phyloP scores from a whole-genome alignment of 257 asterid species.

The Vinca minor region DNA sequence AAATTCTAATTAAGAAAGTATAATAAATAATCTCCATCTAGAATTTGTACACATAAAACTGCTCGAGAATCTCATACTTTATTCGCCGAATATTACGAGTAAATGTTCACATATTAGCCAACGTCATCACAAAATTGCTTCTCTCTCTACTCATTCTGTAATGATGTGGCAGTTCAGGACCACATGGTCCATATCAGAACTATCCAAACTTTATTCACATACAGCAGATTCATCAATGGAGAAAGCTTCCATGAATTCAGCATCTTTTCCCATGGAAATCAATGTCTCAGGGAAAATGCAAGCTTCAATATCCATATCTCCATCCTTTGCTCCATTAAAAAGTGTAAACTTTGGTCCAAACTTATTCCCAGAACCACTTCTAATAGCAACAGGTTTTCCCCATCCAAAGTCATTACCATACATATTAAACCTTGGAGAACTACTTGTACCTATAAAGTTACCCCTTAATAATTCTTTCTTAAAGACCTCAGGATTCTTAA shows the following conservation, averaged over 20 bases:
- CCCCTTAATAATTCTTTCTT: background rate
- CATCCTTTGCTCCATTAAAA: conserved; percentile 25
- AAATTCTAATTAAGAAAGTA: too few relatives aligned
- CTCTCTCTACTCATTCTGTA: too few relatives aligned
- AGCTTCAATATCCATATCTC: conserved; percentile 45
- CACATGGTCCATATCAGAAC: too few relatives aligned
- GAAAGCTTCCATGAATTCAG: conserved; percentile 31
- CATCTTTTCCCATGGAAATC: conserved; percentile 25
- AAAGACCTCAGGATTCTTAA: conserved; percentile 21
- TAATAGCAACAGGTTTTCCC: conserved; percentile 42
- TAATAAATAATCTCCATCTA: too few relatives aligned
- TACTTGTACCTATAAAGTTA: conserved; percentile 19
- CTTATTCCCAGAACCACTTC: conserved; percentile 37
- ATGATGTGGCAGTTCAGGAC: too few relatives aligned
- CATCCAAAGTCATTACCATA: conserved; percentile 18
- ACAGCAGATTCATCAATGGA: background rate
- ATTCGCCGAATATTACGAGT: too few relatives aligned
- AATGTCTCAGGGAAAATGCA: conserved; percentile 29
- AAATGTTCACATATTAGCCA: too few relatives aligned
- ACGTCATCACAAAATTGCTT: too few relatives aligned
- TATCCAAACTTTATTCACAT: too few relatives aligned
- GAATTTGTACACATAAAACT: too few relatives aligned
- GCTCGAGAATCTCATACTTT: too few relatives aligned
- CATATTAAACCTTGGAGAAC: conserved; percentile 39
- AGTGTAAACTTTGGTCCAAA: conserved; percentile 37